Base-by-base conservation (phyloP, 2,329 filamentous ascomycete species). In the Arthrobotrys sphaeroides region DNA sequence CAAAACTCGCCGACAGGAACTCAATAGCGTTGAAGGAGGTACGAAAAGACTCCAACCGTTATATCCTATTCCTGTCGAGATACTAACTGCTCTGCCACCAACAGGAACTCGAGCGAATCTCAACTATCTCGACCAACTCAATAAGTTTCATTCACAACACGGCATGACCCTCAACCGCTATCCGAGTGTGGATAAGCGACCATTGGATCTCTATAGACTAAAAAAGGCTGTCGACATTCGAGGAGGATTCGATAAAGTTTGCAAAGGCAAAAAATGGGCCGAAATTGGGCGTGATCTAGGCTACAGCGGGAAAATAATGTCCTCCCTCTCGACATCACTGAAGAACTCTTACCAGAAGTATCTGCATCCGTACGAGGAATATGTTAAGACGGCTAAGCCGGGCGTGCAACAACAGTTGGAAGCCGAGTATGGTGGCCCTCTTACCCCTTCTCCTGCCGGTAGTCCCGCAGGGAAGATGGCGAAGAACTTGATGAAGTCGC, bases 271-370 rank as follows among this genome's bases (percentile, higher is more conserved):
- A 84, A 98, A 98, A 84, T 99, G 95, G 95, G 95, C 95, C 13
- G 95, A 99, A 83, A 98, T 99, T 79, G 95, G 95, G 33, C 90
- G 95, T 80, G 95, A 98, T 82, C 85, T 99, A 53, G 95, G 95
- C 65, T 99, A 99, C 83, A 98, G 94, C 81, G 95, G 95, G 81
- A 99, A 99, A 85, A 99, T 99, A 77, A 99, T 99, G 95, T 98
- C 94, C 1, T 98, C 95, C 6, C 85, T 99, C 51, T 99, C 95
- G 4, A 99, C 95, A 0, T 98, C 95, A 3, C 87, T 99, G 43
- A 99, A 98, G 82, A 99, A 99, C 82, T 98, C 95, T 0, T 99
- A 96, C 80, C 93, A 97, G 82, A 90, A 94, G 83, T 99, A 95
- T 92, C 89, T 99, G 2, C 92, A 93, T 81, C 95, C 95, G 0